A percentile compares a stretch with the other conserved stretches of the same genome.
phyloP scores from a whole-genome alignment of 306 rosid species.

The Ochetophila trinervis region DNA sequence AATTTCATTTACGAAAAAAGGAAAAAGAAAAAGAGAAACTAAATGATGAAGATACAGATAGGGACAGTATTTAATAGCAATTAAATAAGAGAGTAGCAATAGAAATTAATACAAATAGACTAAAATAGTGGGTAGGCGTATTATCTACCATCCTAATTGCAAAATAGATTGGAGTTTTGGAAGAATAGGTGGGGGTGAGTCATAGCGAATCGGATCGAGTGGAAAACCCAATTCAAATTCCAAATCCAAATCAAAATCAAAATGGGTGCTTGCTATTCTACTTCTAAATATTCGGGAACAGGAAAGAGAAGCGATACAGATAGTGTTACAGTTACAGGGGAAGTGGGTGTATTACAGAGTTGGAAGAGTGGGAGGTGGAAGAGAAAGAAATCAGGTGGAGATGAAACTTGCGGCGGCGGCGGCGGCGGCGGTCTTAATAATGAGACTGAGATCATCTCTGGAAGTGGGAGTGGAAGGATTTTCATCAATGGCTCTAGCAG shows the following conservation, averaged over 20 bases:
- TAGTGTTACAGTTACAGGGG: neutral
- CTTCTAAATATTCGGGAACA: neutral
- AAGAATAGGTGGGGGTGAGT: too few species aligned
- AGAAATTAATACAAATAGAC: too few species aligned
- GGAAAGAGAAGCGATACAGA: constrained; percentile 1
- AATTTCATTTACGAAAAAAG: too few species aligned
- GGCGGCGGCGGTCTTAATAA: constrained; percentile 8
- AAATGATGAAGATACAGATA: too few species aligned
- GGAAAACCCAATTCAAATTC: neutral
- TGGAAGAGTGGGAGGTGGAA: constrained; percentile 14
- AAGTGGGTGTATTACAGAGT: neutral
- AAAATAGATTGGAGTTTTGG: too few species aligned
- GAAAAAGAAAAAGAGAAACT: too few species aligned
- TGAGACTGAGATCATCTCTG: constrained; percentile 30
- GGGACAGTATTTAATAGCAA: too few species aligned
- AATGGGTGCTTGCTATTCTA: constrained; percentile 16
- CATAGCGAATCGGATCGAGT: too few species aligned
- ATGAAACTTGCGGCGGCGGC: constrained; percentile 17
- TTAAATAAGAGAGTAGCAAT: too few species aligned
- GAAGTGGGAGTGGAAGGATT: constrained; percentile 20
- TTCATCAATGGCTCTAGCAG: constrained; percentile 32
- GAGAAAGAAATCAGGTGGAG: constrained; percentile 16
- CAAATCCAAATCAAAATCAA: neutral
- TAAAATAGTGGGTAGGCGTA: too few species aligned
- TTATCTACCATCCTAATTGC: too few species aligned